These are phyloP conservation scores for Paramecium biaurelia DNA, from an alignment of 73 alveolate species.

Conservation along the genomic window DNA sequence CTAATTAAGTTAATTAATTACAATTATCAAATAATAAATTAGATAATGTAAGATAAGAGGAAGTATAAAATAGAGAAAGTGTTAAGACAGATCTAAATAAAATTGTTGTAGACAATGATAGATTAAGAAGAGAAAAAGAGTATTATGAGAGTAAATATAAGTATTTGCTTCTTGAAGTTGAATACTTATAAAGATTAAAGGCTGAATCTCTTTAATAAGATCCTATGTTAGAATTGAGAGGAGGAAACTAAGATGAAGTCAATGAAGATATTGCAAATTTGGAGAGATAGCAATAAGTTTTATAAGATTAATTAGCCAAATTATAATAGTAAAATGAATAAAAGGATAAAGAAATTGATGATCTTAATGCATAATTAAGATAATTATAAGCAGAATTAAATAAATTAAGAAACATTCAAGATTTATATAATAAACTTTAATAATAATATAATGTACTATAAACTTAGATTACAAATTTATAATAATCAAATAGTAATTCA, in stretches of 20 bases:
- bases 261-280: not conserved
- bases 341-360: conserved; percentile 25
- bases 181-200: not conserved
- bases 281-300: not conserved
- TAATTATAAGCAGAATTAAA: not conserved
- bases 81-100: not conserved
- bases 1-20: not conserved
- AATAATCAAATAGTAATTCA: not conserved
- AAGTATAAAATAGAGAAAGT: not conserved
- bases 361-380: not conserved
- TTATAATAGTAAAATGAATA: not conserved
- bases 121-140: not conserved
- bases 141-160: conserved; percentile 36
- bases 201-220: not conserved
- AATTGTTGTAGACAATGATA: not conserved
- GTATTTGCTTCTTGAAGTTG: conserved; percentile 21
- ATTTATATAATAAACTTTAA: not conserved
- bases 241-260: not conserved
- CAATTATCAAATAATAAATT: not conserved
- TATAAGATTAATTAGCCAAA: not conserved
- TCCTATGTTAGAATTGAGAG: not conserved
- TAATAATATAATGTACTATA: not conserved
- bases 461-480: not conserved
- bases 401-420: not conserved
- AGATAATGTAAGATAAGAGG: not conserved